phyloP scores from a whole-genome alignment of 352 stramenopile genomes.

The Pythium utonaiense region DNA sequence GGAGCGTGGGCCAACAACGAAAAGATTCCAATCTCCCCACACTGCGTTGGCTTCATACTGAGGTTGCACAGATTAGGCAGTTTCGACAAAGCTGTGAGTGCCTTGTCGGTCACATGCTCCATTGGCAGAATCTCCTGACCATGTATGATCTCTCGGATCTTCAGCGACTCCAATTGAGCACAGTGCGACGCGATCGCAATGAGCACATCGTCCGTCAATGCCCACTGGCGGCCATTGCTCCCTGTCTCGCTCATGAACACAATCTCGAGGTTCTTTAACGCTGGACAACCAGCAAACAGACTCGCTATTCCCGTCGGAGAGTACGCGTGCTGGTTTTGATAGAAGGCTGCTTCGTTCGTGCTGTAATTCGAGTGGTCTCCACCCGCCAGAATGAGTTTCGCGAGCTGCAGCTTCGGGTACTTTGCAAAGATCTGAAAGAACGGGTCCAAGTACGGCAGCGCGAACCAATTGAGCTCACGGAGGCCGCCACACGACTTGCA shows the following conservation, averaged over 20 bases:
- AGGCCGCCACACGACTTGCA: constrained; percentile 17
- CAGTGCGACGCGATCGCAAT: not conserved
- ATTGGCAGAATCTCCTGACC: not conserved
- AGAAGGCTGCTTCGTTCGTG: not conserved
- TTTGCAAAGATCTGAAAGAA: constrained; percentile 52
- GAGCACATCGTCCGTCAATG: not conserved
- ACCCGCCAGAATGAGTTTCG: constrained; percentile 1
- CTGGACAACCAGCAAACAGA: not conserved
- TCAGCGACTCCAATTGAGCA: not conserved
- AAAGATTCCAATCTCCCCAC: not conserved
- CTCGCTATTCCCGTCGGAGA: not conserved
- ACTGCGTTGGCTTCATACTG: not conserved
- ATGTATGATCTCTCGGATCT: not conserved
- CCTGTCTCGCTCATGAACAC: not conserved
- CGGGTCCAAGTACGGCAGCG: constrained; percentile 49
- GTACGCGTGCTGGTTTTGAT: not conserved
- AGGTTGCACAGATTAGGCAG: not conserved
- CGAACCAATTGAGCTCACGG: constrained; percentile 52
- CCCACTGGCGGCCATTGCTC: not conserved
- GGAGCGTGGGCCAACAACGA: not conserved
- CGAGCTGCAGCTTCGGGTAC: constrained; percentile 31
- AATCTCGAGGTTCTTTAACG: not conserved
- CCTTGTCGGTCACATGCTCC: not conserved
- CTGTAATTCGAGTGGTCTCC: constrained; percentile 1
- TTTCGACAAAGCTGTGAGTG: not conserved